Base-by-base conservation (phyloP, 441 rosid species). In the Flueggea neowawraea region DNA sequence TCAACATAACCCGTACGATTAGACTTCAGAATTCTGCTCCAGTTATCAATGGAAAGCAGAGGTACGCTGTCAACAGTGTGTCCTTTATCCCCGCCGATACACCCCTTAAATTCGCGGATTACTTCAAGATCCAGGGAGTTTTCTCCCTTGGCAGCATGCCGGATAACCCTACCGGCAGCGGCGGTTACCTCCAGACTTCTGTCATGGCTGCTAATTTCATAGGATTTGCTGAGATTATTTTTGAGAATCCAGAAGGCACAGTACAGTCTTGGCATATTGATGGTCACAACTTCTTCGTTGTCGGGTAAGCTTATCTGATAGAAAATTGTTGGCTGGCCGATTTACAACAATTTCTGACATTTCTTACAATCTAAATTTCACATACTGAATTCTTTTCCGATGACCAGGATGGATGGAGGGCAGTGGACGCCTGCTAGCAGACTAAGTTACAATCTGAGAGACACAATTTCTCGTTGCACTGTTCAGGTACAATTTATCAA, bases 241-340 rank as follows among this genome's bases (percentile, higher is more conserved):
- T 86, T 51, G 82, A 84, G 75, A 86, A 86, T 65, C 64, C 75
- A 11, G 93, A 84, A 75, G 80, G 81, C n/a, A 63, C 56, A 12
- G 59, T 88, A 71, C 88, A 88, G 66, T 82, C 83, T 0, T 83
- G 89, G 90, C 97, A 90, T 74, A 66, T 84, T 61, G 88, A 90
- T 50, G 91, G 97, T 49, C 81, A 86, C 74, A 68, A 64, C 56
- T 79, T 84, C 66, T 88, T 81, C 49, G 88, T 84, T 13, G 86
- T 84, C 17, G 97, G 95, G 95, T 85, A 75, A 54, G 81, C 66
- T 28, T 16, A 47, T 43, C 31, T 31, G 41, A 5, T 16, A 43
- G 0, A 15, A 41, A 11, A 22, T 22, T 22, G 28, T 22, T 22
- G 28, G 28, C 28, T 22, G 28, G 28, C 28, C 28, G 28, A 22